Evolutionary conservation across 2,329 filamentous ascomycete species (phyloP), one percentile per base, ranked within the genome.

Genomic region (Ascocoryne sarcoides): DNA sequence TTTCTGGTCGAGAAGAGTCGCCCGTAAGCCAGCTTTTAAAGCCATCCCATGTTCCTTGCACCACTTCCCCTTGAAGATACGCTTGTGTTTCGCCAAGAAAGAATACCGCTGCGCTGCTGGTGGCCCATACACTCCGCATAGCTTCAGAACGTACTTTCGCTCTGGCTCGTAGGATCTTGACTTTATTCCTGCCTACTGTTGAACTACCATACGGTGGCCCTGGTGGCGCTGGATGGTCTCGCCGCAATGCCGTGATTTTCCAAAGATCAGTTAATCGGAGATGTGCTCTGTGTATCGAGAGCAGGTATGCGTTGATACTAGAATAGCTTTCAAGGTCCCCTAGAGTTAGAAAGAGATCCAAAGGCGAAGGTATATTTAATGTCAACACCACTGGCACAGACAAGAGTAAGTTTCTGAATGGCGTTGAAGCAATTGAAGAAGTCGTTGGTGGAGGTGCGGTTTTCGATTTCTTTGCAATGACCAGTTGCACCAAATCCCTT

Each of bases 11-110:
- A 17, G 45, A 26, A 15, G 47, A 21, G 17, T 50, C 51, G 4
- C 54, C 40, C 28, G 69, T 69, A 14, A 94, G 67, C 87, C 89
- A 95, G 10, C 63, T 60, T 39, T 83, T 75, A 52, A 96, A 89
- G 37, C 84, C 79, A 12, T 81, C 74, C 77, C 88, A 95, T 1
- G 86, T 79, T 21, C 80, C 79, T 44, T 80, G 76, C 10, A 95
- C 81, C 5, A 96, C 81, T 56, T 95, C 88, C 1, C 84, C 86
- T 60, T 95, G 90, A 32, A 96, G 78, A 54, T 94, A 96, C 3
- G 79, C 79, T 50, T 90, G 84, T 10, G 86, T 82, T 59, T 95
- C 89, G 0, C 84, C 86, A 3, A 96, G 69, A 51, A 96, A 84
- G 64, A 95, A 95, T 3, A 94, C 76, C 1, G 86, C 82, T 2